Percentiles rank a stretch among this genome's conserved stretches.
These are phyloP conservation scores for Sindora glabra DNA, from an alignment of 306 rosid genomes.

Conservation along the genomic window DNA sequence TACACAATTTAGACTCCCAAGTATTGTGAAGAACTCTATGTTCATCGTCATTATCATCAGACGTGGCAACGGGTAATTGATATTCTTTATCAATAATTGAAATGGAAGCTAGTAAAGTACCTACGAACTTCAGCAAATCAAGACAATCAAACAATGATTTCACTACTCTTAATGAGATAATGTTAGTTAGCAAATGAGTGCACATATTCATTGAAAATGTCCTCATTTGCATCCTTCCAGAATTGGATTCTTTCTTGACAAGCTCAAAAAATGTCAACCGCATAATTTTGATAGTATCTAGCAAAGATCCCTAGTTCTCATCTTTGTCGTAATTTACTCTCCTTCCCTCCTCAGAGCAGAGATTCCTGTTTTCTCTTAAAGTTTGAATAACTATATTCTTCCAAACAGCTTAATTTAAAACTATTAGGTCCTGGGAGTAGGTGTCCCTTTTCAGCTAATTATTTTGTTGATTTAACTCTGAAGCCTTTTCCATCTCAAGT, in stretches of 20 bases:
- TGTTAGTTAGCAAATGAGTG: slow-evolving; percentile 35
- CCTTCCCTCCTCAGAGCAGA: no score
- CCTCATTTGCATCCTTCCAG: neutral
- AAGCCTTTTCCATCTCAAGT: neutral
- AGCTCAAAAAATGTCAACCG: slow-evolving; percentile 44
- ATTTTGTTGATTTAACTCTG: neutral
- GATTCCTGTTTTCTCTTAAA: slow-evolving; percentile 12
- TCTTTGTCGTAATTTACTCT: no score
- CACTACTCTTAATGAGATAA: no score
- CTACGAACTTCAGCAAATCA: no score
- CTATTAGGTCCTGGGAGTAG: no score
- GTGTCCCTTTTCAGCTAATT: no score
- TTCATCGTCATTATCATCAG: slow-evolving; percentile 9
- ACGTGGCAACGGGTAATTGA: slow-evolving; percentile 5
- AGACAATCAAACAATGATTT: no score
- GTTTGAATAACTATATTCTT: neutral
- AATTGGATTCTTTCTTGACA: slow-evolving; percentile 21
- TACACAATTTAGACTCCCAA: slow-evolving; percentile 9
- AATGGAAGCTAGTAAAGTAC: no score
- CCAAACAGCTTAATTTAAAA: no score
- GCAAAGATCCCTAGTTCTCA: no score
- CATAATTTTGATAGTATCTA: no score
- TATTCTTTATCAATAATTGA: slow-evolving; percentile 17
- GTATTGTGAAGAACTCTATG: neutral
- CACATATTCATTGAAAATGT: slow-evolving; percentile 24